Conservation (phyloP, 2,329 filamentous ascomycete species). For the Fusarium equiseti region DNA sequence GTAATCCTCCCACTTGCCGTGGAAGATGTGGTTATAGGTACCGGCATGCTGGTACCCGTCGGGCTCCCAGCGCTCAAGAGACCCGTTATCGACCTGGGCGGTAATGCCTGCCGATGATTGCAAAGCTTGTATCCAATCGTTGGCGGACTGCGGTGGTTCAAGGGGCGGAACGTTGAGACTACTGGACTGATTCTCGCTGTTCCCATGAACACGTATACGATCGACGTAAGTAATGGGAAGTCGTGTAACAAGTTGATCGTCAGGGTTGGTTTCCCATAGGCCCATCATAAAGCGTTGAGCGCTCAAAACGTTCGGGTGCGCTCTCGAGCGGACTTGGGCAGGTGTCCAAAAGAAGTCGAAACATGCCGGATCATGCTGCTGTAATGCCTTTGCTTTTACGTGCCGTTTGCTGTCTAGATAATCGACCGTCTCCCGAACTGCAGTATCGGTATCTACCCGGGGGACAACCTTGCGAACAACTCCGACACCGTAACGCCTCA, state of each 20-base stretch:
- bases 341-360: conserved; percentile 82
- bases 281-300: conserved; percentile 76
- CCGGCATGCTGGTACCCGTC: conserved; percentile 73
- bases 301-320: conserved; percentile 71
- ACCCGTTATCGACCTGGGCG: conserved; percentile 78
- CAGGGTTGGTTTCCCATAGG: conserved; percentile 69
- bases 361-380: conserved; percentile 69
- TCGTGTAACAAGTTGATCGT: conserved; percentile 69
- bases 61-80: conserved; percentile 78
- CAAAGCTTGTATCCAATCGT: conserved; percentile 56
- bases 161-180: conserved; percentile 39
- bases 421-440: conserved; percentile 69
- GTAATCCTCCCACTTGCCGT: conserved; percentile 67
- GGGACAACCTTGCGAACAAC: conserved; percentile 75
- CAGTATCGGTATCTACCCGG: conserved; percentile 64
- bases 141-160: conserved; percentile 50
- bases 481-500: conserved; percentile 73
- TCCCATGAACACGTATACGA: conserved; percentile 74
- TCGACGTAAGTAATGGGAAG: conserved; percentile 77
- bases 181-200: conserved; percentile 47
- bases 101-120: conserved; percentile 64
- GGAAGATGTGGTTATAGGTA: conserved; percentile 66
- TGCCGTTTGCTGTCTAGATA: conserved; percentile 58
- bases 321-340: conserved; percentile 74
- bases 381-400: conserved; percentile 40